Percentiles rank a stretch among this genome's conserved stretches.
Conservation (phyloP, 176 grass and related monocot species). For the Phragmites australis region DNA sequence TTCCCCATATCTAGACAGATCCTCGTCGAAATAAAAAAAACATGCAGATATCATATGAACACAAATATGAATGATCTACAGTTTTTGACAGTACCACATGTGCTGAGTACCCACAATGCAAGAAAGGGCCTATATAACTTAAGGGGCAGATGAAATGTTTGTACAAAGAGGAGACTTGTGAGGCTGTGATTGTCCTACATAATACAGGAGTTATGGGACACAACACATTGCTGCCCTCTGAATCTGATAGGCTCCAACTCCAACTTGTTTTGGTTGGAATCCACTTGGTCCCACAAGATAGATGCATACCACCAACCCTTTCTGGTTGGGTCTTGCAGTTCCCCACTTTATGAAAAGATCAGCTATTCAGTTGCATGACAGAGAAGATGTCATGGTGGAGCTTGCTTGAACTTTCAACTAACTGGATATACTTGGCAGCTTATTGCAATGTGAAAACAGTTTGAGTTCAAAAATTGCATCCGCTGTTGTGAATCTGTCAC, state of each 20-base stretch:
- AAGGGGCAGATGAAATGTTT: neutral
- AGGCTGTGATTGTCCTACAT: neutral
- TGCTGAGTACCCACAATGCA: neutral
- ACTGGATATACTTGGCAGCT: neutral
- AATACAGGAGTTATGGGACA: slow-evolving; percentile 1
- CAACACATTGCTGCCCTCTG: slow-evolving; percentile 1
- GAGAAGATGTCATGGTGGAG: neutral
- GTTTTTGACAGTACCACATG: neutral
- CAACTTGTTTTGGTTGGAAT: slow-evolving; percentile 20
- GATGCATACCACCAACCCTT: neutral
- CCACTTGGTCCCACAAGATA: slow-evolving; percentile 25
- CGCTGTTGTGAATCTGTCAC: too few relatives aligned
- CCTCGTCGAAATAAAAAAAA: neutral
- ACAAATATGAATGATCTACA: neutral
- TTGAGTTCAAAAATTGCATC: too few relatives aligned
- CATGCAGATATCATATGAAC: neutral
- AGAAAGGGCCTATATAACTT: neutral
- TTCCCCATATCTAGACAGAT: neutral
- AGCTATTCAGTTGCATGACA: neutral
- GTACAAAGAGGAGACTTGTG: neutral
- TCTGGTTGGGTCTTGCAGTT: neutral
- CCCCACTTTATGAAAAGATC: slow-evolving; percentile 2
- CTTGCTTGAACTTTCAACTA: neutral
- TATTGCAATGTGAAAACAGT: too few relatives aligned
- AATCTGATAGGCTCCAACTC: slow-evolving; percentile 19